Conservation (phyloP, 2,329 filamentous ascomycete genomes). For the Septoria linicola region DNA sequence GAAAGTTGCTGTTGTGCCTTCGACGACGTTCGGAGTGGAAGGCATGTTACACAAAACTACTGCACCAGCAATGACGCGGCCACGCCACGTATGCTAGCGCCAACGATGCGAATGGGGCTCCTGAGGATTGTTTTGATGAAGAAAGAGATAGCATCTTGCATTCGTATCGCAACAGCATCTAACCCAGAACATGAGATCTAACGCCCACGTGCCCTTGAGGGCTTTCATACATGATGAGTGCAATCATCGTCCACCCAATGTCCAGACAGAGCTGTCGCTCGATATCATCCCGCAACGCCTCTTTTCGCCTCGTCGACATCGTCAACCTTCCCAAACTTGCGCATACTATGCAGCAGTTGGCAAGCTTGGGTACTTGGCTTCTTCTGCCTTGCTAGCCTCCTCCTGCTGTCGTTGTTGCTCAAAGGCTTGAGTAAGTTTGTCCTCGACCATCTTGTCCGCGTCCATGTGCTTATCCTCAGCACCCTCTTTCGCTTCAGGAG, state of each 20-base stretch:
- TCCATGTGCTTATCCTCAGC: constrained; percentile 23
- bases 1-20: too few relatives aligned
- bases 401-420: constrained; percentile 21
- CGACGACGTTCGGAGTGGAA: too few relatives aligned
- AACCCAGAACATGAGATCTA: not conserved
- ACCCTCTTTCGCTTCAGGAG: constrained; percentile 18
- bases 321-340: constrained; percentile 5
- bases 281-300: constrained; percentile 17
- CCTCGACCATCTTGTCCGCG: constrained; percentile 28
- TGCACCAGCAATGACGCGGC: too few relatives aligned
- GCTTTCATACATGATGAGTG: constrained; percentile 6
- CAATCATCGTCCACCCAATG: constrained; percentile 2
- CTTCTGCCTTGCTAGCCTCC: constrained; percentile 10
- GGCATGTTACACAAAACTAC: too few relatives aligned
- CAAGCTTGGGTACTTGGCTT: constrained; percentile 27
- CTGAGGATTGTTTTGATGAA: not conserved
- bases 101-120: too few relatives aligned
- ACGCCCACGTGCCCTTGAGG: not conserved
- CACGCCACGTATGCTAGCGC: not conserved
- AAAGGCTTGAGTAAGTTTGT: constrained; percentile 27
- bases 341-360: constrained; percentile 18
- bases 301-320: constrained; percentile 16
- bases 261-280: constrained; percentile 15
- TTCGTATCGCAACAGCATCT: constrained; percentile 2
- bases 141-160: not conserved